Evolutionary conservation across 2,329 filamentous ascomycete genomes (phyloP).

Genomic region (Thelonectria blattea): DNA sequence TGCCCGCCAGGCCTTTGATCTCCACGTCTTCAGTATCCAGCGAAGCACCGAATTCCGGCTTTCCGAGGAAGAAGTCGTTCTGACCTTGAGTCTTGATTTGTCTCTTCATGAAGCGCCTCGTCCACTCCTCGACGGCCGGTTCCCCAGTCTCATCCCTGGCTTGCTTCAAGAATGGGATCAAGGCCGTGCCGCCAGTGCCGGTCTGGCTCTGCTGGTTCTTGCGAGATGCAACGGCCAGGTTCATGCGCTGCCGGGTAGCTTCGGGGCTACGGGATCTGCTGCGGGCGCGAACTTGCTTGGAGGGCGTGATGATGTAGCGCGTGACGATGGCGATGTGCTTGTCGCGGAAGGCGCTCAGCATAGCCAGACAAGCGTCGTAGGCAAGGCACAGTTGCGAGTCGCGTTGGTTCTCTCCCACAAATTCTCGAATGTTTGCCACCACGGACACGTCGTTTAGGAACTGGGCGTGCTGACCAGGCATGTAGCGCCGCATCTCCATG

Average conservation of each 20-base stretch:
- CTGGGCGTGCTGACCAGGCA: slow-evolving; percentile 90
- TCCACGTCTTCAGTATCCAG: slow-evolving; percentile 53
- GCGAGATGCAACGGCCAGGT: slow-evolving; percentile 67
- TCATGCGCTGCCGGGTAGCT: slow-evolving; percentile 56
- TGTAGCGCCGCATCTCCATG: slow-evolving; percentile 94
- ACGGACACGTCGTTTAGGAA: slow-evolving; percentile 82
- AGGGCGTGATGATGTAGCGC: slow-evolving; percentile 92
- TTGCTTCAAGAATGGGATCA: slow-evolving; percentile 97
- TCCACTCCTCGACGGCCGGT: slow-evolving; percentile 76
- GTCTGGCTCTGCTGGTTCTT: slow-evolving; percentile 67
- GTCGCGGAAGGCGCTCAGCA: slow-evolving; percentile 75
- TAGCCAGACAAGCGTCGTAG: slow-evolving; percentile 86
- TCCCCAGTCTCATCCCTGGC: slow-evolving; percentile 95
- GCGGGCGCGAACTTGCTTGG: slow-evolving; percentile 72
- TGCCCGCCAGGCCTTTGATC: slow-evolving; percentile 75
- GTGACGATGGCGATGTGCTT: slow-evolving; percentile 97
- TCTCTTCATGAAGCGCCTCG: slow-evolving; percentile 62
- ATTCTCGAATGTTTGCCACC: slow-evolving; percentile 87
- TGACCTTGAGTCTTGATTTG: slow-evolving; percentile 56
- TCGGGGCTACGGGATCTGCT: slow-evolving; percentile 65
- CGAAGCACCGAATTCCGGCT: slow-evolving; percentile 52
- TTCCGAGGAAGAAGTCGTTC: slow-evolving; percentile 64
- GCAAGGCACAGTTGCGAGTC: slow-evolving; percentile 75
- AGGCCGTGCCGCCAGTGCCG: slow-evolving; percentile 89
- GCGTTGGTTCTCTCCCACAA: slow-evolving; percentile 67